phyloP scores from a whole-genome alignment of 306 rosid species.

The Abrus precatorius region DNA sequence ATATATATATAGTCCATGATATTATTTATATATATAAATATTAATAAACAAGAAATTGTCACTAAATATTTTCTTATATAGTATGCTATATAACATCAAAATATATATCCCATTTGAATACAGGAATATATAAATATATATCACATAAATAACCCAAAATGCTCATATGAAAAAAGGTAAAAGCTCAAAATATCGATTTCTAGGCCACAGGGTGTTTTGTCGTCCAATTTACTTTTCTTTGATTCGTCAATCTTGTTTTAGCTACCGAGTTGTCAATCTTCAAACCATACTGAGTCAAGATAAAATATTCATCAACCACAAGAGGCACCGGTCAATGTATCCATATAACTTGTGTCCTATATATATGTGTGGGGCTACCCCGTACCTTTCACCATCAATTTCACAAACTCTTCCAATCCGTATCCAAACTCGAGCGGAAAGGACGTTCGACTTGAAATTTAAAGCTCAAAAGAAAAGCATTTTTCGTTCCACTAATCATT shows the following conservation, averaged over 20 bases:
- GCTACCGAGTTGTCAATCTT: conserved; percentile 1
- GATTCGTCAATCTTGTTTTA: not conserved
- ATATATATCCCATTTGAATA: too few species aligned
- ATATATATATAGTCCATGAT: too few species aligned
- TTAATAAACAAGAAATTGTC: too few species aligned
- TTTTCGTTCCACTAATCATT: not conserved
- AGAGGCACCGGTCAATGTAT: conserved; percentile 9
- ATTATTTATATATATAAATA: too few species aligned
- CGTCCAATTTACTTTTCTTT: not conserved
- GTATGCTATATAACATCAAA: too few species aligned
- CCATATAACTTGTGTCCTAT: not conserved
- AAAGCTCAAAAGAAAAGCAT: conserved; percentile 41
- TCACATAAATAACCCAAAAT: not conserved
- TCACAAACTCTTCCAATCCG: not conserved
- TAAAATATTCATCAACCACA: not conserved
- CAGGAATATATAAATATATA: too few species aligned
- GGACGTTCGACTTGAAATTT: not conserved
- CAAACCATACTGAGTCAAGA: conserved; percentile 17
- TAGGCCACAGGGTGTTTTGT: not conserved
- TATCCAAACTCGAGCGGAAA: too few species aligned
- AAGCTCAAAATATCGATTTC: not conserved
- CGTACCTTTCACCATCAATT: not conserved
- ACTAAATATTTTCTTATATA: too few species aligned
- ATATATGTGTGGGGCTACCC: not conserved
- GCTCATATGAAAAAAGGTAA: not conserved